phyloP scores from a whole-genome alignment of 2,329 filamentous ascomycete genomes.

The Zymoseptoria tritici region DNA sequence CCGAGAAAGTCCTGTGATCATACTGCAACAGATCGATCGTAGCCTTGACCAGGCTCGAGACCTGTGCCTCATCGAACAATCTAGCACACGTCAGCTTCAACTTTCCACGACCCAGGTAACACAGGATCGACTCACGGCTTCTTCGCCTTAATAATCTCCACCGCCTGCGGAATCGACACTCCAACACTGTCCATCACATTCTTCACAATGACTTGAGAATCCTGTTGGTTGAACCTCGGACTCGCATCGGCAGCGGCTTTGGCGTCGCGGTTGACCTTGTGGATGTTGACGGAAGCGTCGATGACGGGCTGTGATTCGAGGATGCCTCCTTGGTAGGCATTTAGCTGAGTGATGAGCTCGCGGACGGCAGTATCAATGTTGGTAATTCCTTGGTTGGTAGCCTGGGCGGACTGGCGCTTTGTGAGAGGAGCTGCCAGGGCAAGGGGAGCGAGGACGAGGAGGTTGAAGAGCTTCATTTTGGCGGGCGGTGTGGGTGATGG shows the following conservation, averaged over 20 bases:
- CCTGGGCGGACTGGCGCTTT: slow-evolving; percentile 8
- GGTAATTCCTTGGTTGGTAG: slow-evolving; percentile 20
- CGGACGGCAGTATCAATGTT: slow-evolving; percentile 20
- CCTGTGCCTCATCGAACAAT: slow-evolving; percentile 19
- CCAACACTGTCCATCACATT: slow-evolving; percentile 20
- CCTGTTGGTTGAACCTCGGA: slow-evolving; percentile 14
- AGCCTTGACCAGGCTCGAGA: slow-evolving; percentile 18
- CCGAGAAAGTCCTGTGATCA: slow-evolving; percentile 22
- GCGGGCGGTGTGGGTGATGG: neutral
- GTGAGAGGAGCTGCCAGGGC: slow-evolving; percentile 8
- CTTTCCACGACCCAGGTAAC: neutral
- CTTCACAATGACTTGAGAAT: slow-evolving; percentile 20
- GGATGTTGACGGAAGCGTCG: slow-evolving; percentile 16
- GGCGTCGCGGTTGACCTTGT: slow-evolving; percentile 20
- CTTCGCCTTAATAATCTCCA: slow-evolving; percentile 18
- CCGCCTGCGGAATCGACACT: slow-evolving; percentile 15
- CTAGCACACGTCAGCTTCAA: neutral
- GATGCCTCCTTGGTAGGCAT: slow-evolving; percentile 21
- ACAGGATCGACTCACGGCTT: slow-evolving; percentile 8
- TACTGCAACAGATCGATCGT: slow-evolving; percentile 20
- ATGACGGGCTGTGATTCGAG: slow-evolving; percentile 15
- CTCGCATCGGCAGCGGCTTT: slow-evolving; percentile 16
- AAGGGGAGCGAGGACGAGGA: slow-evolving; percentile 16
- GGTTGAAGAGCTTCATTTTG: slow-evolving; percentile 11
- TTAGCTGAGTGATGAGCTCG: slow-evolving; percentile 14